Evolutionary conservation across 345 rosid genomes (phyloP).

Genomic region (Brassica cretica): DNA sequence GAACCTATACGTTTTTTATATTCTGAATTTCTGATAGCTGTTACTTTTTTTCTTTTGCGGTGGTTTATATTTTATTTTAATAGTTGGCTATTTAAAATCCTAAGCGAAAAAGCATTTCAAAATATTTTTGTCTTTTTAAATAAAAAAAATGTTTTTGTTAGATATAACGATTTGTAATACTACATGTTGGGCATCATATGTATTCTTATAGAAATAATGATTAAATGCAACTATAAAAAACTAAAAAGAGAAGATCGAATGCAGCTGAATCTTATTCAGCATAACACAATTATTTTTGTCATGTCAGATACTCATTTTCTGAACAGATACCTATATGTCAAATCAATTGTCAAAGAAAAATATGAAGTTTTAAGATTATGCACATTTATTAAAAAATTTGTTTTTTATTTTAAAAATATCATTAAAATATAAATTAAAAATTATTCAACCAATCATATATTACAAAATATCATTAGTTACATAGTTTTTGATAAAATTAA

Average conservation of each 20-base stretch:
- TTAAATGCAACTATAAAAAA: neutral
- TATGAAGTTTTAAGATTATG: no score
- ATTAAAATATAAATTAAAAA: no score
- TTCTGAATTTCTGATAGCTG: neutral
- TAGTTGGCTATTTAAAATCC: neutral
- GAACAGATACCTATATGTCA: no score
- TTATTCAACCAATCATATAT: no score
- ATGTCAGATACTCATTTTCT: no score
- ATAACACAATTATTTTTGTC: neutral
- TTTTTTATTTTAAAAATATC: no score
- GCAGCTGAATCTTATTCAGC: neutral
- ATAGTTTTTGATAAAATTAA: no score
- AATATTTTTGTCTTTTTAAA: neutral
- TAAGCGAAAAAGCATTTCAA: neutral
- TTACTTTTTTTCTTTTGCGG: neutral
- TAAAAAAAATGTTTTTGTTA: no score
- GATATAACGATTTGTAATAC: neutral
- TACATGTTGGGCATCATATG: neutral
- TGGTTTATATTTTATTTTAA: neutral
- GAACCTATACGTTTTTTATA: neutral
- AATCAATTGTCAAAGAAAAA: no score
- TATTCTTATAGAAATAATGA: neutral
- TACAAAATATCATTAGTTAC: no score
- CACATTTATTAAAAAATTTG: no score
- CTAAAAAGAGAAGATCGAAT: no score